phyloP scores from a whole-genome alignment of 306 rosid species.

The Acacia crassicarpa region DNA sequence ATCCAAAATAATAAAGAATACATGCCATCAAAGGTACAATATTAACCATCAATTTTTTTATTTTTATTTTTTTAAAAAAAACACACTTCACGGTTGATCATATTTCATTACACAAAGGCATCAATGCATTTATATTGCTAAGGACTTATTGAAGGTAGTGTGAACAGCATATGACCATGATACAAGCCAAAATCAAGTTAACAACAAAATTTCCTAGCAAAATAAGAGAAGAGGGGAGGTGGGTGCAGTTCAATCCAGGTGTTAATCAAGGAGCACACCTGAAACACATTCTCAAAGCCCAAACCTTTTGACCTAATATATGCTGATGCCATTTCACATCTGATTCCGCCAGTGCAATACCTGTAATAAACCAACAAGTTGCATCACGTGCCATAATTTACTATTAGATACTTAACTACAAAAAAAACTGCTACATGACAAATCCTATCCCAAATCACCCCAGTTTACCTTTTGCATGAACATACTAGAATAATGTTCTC shows the following conservation, averaged over 20 bases:
- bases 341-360: constrained; percentile 97
- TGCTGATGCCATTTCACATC: constrained; percentile 99
- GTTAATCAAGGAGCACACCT: constrained; percentile 47
- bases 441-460: not conserved
- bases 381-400: constrained; percentile 1
- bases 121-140: not conserved
- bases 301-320: constrained; percentile 87
- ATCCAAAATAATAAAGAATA: constrained; percentile 24
- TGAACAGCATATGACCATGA: constrained; percentile 9
- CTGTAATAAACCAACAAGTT: constrained; percentile 46
- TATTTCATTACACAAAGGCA: constrained; percentile 6
- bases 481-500: not conserved
- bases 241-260: constrained; percentile 15
- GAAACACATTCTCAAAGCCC: constrained; percentile 90
- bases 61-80: not conserved
- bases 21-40: constrained; percentile 11
- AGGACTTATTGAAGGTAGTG: not conserved
- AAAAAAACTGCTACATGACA: not conserved
- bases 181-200: not conserved
- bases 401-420: not conserved
- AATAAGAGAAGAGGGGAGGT: not conserved
- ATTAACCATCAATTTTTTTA: not conserved
- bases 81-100: constrained; percentile 17
- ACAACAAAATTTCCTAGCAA: not conserved
- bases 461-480: not conserved